Base-by-base conservation (phyloP, 805 yeast genomes). In the Myxozyma monticola region DNA sequence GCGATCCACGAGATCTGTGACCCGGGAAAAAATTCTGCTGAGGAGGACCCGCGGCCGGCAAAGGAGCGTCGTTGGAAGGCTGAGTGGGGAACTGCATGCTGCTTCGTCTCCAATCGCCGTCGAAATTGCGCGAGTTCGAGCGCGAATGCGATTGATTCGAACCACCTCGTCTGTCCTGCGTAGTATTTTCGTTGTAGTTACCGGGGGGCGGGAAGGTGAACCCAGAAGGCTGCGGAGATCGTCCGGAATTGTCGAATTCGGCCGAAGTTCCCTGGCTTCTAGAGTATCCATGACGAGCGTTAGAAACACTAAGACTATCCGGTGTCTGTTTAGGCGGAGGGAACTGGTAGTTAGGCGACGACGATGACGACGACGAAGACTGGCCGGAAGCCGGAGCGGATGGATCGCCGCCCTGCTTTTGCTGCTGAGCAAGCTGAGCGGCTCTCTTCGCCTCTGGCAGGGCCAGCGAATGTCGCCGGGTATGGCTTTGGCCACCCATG, bases 361-460 rank as follows among this genome's bases (percentile, higher is more conserved):
- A 12, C 34, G 34, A 6, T 17, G 34, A 30, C n/a, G 9, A 30
- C 34, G 4, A 17, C 10, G 9, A 17, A 12, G 9, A 4, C n/a
- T 14, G 34, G 30, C 12, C 15, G 34, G 34, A 14, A 14, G 34
- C 34, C 7, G 29, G 10, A 7, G 29, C 10, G 29, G 29, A 7
- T 10, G n/a, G n/a, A n/a, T n/a, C n/a, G 10, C 35, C 60, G 4
- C 45, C 49, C 15, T 54, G 59, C 42, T 54, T 50, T 65, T 88
- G 93, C 1, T 85, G 83, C 64, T 84, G 88, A 33, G 83, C 90
- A 59, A 83, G 83, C 3, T 96, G 96, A n/a, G 99, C 99, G 5
- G 97, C 97, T 60, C 84, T 84, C 62, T 87, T 89, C 10, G 98
- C 98, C 69, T 91, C 99, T 45, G 83, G 83, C 50, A 91, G 74